Evolutionary conservation across 2,329 filamentous ascomycete species (phyloP), one percentile per base, ranked within the genome.

Genomic region (Harringtonia aguacate): DNA sequence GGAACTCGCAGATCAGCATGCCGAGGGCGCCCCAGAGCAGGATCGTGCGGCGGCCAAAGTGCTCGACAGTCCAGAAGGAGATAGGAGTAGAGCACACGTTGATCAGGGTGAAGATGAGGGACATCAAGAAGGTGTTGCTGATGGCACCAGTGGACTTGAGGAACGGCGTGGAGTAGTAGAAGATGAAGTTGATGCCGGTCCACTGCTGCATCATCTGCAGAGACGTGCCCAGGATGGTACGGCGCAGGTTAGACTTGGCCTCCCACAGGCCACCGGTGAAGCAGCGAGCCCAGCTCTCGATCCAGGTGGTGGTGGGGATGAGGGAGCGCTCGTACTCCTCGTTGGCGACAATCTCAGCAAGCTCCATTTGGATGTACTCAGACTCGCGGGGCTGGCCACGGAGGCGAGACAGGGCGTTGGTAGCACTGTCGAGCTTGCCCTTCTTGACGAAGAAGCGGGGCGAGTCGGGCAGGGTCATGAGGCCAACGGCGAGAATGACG

Each of bases 101-200:
- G 70, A 94, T 85, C 43, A 92, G 75, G 50, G 84, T 92, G 62
- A 86, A 90, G 67, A 94, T 75, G 58, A 94, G 72, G 46, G 81
- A 84, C 60, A 92, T 88, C 55, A 94, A 63, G 75, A 94, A 94
- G 36, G 77, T 72, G 70, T 94, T 82, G 49, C 60, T 53, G 56
- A 94, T 86, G 55, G 84, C 83, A 53, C 82, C 82, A 27, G 84
- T 81, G 21, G 80, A 79, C 65, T 84, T 66, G 68, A 94, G 84
- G 78, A 94, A 94, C 47, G 84, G 78, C 29, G 85, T 88, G 30
- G 84, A 86, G 69, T 81, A 86, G 69, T 86, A 85, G 71, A 89
- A 92, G 72, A 92, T 86, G 66, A 53, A 94, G 74, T 94, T 94
- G 66, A 94, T 84, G 70, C 87, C 86, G 22, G 85, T 89, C 69